A percentile compares a stretch with the other conserved stretches of the same genome.
Evolutionary conservation across 768 basidiomycete species (phyloP).

Genomic region (Rhodotorula toruloides): DNA sequence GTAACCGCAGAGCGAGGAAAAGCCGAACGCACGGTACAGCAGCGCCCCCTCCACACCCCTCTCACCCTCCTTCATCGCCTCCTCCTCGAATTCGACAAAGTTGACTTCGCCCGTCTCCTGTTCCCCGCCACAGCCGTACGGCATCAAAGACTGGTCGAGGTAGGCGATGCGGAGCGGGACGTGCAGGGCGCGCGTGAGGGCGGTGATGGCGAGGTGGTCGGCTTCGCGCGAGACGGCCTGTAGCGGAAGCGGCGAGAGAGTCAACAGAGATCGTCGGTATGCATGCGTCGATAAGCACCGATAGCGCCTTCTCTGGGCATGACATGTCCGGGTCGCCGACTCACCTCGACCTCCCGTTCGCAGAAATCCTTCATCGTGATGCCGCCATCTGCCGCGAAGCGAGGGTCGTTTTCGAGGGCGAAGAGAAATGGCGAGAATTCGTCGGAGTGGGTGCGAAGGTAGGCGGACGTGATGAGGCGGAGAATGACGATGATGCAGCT

Average conservation of each 20-base stretch:
- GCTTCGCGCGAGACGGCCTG: constrained; percentile 44
- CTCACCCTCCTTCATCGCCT: constrained; percentile 42
- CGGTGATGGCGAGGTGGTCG: constrained; percentile 79
- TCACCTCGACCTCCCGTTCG: constrained; percentile 63
- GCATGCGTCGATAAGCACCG: constrained; percentile 50
- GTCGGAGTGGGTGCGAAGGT: constrained; percentile 63
- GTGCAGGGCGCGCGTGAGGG: constrained; percentile 63
- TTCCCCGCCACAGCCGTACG: neutral
- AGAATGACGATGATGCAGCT: constrained; percentile 74
- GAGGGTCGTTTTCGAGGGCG: constrained; percentile 56
- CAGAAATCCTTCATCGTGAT: constrained; percentile 60
- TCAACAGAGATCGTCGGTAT: no score
- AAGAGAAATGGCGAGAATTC: constrained; percentile 67
- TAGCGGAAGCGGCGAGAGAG: constrained; percentile 59
- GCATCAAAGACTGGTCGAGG: constrained; percentile 57
- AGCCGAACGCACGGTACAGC: constrained; percentile 20
- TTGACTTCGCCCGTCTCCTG: constrained; percentile 54
- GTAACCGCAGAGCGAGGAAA: neutral
- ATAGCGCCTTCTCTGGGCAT: no score
- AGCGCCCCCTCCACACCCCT: constrained; percentile 27
- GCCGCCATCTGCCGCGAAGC: constrained; percentile 53
- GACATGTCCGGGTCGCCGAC: constrained; percentile 56
- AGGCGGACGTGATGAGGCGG: constrained; percentile 74
- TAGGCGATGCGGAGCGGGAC: constrained; percentile 71
- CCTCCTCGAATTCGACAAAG: constrained; percentile 62